Conservation (phyloP, 2,329 filamentous ascomycete species). For the Macroventuria anomochaeta region DNA sequence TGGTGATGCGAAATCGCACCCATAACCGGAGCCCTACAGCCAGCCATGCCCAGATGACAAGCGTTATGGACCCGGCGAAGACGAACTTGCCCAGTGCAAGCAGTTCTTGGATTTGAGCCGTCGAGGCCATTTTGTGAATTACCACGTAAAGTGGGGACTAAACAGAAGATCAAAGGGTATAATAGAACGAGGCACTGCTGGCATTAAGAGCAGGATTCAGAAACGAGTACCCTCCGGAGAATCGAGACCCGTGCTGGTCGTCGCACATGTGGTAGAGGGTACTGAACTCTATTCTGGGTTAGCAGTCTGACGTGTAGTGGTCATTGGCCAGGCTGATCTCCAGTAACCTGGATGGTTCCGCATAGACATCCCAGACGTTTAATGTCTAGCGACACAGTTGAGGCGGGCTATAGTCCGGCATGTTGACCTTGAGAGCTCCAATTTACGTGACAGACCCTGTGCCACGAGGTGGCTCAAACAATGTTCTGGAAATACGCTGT, state of each 20-base stretch:
- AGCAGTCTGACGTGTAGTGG: not conserved
- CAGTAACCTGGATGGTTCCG: constrained; percentile 25
- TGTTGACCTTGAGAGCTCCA: constrained; percentile 1
- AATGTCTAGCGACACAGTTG: constrained; percentile 23
- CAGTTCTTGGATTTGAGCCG: constrained; percentile 24
- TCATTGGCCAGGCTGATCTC: constrained; percentile 17
- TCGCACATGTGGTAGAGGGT: constrained; percentile 18
- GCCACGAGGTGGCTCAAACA: constrained; percentile 8
- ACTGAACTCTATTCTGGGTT: constrained; percentile 24
- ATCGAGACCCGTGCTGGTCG: constrained; percentile 13
- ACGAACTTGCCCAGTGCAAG: constrained; percentile 28
- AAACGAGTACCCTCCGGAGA: constrained; percentile 15
- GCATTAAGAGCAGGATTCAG: constrained; percentile 22
- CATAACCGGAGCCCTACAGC: constrained; percentile 42
- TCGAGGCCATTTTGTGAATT: constrained; percentile 9
- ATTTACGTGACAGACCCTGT: constrained; percentile 17
- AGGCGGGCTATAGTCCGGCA: constrained; percentile 20
- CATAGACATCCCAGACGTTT: constrained; percentile 30
- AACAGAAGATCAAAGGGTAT: constrained; percentile 6
- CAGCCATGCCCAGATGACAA: constrained; percentile 37
- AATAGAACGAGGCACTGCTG: constrained; percentile 11
- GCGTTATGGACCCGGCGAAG: constrained; percentile 31
- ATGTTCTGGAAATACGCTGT: not conserved
- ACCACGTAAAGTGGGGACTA: constrained; percentile 17
- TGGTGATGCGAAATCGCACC: constrained; percentile 43